Conservation (phyloP, 2,329 filamentous ascomycete genomes). For the Hypoxylon sp. region DNA sequence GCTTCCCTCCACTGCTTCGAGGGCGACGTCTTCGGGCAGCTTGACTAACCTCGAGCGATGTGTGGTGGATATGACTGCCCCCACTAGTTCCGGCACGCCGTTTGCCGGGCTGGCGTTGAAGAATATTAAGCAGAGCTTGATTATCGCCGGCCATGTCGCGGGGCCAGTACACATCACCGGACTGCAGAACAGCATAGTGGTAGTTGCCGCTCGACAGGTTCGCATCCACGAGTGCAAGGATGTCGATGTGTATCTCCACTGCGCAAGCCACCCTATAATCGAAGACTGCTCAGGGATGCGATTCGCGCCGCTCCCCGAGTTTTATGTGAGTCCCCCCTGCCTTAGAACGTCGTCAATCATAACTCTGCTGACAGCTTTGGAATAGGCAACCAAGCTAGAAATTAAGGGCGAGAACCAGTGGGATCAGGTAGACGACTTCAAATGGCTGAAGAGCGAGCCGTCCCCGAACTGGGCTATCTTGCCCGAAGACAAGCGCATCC, state of each 20-base stretch:
- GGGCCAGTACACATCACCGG: constrained; percentile 88
- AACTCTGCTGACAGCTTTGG: constrained; percentile 44
- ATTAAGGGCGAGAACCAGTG: constrained; percentile 74
- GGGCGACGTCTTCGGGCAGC: constrained; percentile 80
- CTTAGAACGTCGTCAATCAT: background rate
- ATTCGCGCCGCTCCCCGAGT: constrained; percentile 81
- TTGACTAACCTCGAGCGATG: constrained; percentile 78
- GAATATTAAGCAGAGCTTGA: constrained; percentile 76
- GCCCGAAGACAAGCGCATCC: constrained; percentile 70
- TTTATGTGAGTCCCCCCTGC: constrained; percentile 72
- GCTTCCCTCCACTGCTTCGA: constrained; percentile 78
- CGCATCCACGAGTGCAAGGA: constrained; percentile 89
- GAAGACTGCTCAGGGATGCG: constrained; percentile 85
- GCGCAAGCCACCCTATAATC: constrained; percentile 89
- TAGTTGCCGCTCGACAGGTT: constrained; percentile 88
- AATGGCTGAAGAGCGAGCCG: constrained; percentile 88
- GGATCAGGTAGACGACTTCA: constrained; percentile 96
- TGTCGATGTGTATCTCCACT: constrained; percentile 87
- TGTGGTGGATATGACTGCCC: constrained; percentile 84
- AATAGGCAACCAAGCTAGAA: constrained; percentile 50
- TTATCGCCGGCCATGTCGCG: constrained; percentile 83
- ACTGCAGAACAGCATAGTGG: constrained; percentile 78
- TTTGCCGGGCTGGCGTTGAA: constrained; percentile 80
- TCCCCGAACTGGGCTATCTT: constrained; percentile 91
- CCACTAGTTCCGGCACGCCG: constrained; percentile 70